phyloP scores from a whole-genome alignment of 2,329 filamentous ascomycete species.

The Calonectria leucothoes region DNA sequence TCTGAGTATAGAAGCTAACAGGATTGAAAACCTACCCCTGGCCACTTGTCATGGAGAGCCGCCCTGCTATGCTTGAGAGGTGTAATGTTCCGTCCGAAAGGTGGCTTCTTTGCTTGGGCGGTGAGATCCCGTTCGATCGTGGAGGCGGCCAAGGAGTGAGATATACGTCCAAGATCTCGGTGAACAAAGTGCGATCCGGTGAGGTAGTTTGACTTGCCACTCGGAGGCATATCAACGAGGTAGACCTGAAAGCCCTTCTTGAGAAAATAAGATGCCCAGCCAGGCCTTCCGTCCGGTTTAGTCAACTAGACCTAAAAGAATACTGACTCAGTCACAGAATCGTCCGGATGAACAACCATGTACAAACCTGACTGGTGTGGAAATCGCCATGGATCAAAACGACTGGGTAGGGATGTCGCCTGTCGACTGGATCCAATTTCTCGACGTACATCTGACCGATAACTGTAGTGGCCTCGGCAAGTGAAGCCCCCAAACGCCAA shows the following conservation, averaged over 20 bases:
- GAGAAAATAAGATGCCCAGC: slow-evolving; percentile 60
- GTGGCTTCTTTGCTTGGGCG: slow-evolving; percentile 34
- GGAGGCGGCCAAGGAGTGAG: slow-evolving; percentile 31
- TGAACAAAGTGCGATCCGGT: slow-evolving; percentile 32
- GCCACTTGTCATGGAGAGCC: slow-evolving; percentile 51
- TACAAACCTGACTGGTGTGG: slow-evolving; percentile 48
- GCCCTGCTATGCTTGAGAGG: slow-evolving; percentile 39
- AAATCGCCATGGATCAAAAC: slow-evolving; percentile 52
- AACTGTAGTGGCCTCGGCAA: slow-evolving; percentile 28
- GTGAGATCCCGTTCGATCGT: slow-evolving; percentile 48
- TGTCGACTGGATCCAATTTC: slow-evolving; percentile 35
- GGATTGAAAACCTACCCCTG: slow-evolving; percentile 43
- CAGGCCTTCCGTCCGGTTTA: slow-evolving; percentile 58
- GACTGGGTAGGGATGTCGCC: slow-evolving; percentile 38
- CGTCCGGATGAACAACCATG: background rate
- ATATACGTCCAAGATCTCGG: slow-evolving; percentile 30
- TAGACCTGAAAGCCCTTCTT: slow-evolving; percentile 55
- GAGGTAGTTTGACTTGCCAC: slow-evolving; percentile 50
- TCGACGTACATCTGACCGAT: slow-evolving; percentile 52
- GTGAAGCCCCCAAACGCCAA: slow-evolving; percentile 29
- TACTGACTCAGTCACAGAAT: background rate
- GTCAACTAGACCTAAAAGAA: slow-evolving; percentile 51
- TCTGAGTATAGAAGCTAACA: background rate
- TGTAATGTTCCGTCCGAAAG: background rate
- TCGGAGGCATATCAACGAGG: slow-evolving; percentile 55